These are phyloP conservation scores for Isabelozyma heimii DNA, from an alignment of 805 yeast species.

Conservation along the genomic window DNA sequence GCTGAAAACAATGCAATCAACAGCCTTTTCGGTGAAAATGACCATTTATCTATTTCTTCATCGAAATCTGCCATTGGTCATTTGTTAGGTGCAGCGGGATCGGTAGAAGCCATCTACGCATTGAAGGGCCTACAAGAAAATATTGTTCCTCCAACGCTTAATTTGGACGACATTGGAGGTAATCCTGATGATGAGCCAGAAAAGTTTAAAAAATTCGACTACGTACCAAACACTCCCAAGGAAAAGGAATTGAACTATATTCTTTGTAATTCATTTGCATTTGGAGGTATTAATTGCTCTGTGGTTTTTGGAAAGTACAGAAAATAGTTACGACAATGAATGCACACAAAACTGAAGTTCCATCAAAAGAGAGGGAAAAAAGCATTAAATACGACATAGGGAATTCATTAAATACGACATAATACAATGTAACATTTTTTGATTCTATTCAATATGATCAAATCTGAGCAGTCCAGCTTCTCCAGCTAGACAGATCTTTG, in stretches of 20 bases:
- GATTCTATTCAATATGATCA: too few species aligned
- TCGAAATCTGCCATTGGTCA: slow-evolving; percentile 95
- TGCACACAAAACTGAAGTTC: neutral
- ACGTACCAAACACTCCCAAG: slow-evolving; percentile 50
- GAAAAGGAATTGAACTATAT: slow-evolving; percentile 51
- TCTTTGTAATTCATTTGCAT: slow-evolving; percentile 89
- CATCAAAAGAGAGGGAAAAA: too few species aligned
- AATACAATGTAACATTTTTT: too few species aligned
- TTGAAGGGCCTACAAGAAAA: slow-evolving; percentile 58
- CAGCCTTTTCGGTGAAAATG: slow-evolving; percentile 42
- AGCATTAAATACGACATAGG: too few species aligned
- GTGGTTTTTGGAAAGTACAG: slow-evolving; percentile 43
- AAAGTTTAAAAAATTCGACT: slow-evolving; percentile 50
- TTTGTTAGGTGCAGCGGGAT: slow-evolving; percentile 92
- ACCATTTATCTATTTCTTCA: slow-evolving; percentile 59
- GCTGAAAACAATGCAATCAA: slow-evolving; percentile 81
- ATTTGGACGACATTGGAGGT: slow-evolving; percentile 55
- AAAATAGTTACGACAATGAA: neutral
- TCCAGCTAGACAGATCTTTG: too few species aligned
- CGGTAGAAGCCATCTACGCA: slow-evolving; percentile 85
- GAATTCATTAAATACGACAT: too few species aligned
- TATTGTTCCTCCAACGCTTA: slow-evolving; percentile 76
- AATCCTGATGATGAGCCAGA: slow-evolving; percentile 42
- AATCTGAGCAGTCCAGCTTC: too few species aligned
- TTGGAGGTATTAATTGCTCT: slow-evolving; percentile 94